Conservation (phyloP, 208 protist genomes). For the Leishmania major region DNA sequence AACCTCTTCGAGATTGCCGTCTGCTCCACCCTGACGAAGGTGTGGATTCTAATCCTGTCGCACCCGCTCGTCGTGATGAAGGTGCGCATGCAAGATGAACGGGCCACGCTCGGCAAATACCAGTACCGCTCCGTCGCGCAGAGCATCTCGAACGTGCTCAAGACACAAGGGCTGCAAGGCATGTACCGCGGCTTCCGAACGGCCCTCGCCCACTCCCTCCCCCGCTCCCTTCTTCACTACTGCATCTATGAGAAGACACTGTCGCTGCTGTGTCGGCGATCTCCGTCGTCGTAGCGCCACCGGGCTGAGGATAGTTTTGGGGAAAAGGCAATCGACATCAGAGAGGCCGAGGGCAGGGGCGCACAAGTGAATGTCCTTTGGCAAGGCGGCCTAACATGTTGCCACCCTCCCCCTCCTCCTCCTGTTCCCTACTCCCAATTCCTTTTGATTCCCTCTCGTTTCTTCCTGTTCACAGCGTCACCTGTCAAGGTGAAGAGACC, state of each 20-base stretch:
- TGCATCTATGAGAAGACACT: constrained; percentile 82
- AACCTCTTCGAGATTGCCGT: constrained; percentile 66
- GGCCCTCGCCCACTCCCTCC: constrained; percentile 74
- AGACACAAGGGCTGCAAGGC: constrained; percentile 59
- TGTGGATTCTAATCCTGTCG: constrained; percentile 62
- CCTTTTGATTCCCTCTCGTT: background rate
- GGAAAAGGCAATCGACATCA: background rate
- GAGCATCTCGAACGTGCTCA: constrained; percentile 54
- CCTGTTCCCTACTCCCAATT: background rate
- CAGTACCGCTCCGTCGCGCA: constrained; percentile 66
- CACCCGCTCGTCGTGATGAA: constrained; percentile 81
- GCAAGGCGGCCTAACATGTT: background rate
- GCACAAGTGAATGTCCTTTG: background rate
- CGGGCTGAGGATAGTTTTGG: background rate
- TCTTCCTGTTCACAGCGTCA: background rate
- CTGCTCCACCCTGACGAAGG: constrained; percentile 77
- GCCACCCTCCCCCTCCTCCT: no score
- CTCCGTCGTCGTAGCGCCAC: constrained; percentile 1
- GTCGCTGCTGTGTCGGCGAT: constrained; percentile 29
- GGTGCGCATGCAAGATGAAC: constrained; percentile 85
- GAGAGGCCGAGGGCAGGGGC: background rate
- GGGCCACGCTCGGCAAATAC: constrained; percentile 43
- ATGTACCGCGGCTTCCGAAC: constrained; percentile 78
- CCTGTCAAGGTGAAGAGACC: background rate
- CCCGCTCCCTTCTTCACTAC: constrained; percentile 76